phyloP scores from a whole-genome alignment of 2,329 filamentous ascomycete genomes.

The Sporothrix schenckii region DNA sequence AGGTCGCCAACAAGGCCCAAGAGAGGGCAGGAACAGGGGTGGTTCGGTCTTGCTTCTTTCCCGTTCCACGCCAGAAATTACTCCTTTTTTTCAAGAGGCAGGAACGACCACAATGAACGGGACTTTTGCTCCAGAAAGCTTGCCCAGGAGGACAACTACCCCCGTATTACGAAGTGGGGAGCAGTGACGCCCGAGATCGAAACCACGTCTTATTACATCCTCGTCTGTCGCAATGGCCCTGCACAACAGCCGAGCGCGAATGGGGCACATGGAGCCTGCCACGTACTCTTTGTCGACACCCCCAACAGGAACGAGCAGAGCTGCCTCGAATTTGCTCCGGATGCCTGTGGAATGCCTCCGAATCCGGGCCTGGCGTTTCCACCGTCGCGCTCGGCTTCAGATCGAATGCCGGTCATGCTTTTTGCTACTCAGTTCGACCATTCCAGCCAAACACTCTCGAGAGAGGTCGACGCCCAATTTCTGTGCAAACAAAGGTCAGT shows the following conservation, averaged over 20 bases:
- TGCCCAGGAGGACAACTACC: not conserved
- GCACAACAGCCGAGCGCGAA: slow-evolving; percentile 16
- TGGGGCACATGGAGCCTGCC: not conserved
- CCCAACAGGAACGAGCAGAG: slow-evolving; percentile 8
- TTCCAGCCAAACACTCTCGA: slow-evolving; percentile 17
- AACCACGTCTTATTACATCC: not conserved
- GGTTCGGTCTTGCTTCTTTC: slow-evolving; percentile 13
- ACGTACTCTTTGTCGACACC: not conserved
- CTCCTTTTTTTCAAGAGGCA: not conserved
- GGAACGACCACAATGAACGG: not conserved
- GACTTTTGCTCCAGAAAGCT: slow-evolving; percentile 10
- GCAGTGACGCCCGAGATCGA: slow-evolving; percentile 14
- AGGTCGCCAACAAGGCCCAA: slow-evolving; percentile 6
- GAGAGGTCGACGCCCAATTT: slow-evolving; percentile 1
- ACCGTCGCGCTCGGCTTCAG: slow-evolving; percentile 17
- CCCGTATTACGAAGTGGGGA: slow-evolving; percentile 10
- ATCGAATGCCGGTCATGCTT: not conserved
- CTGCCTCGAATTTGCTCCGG: not conserved
- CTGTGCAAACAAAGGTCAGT: not conserved
- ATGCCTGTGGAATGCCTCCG: slow-evolving; percentile 11
- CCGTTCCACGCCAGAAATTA: slow-evolving; percentile 2
- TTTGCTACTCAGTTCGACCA: not conserved
- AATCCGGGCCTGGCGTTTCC: not conserved
- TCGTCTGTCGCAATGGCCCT: not conserved
- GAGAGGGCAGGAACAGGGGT: slow-evolving; percentile 13